phyloP scores from a whole-genome alignment of 2,329 filamentous ascomycete species.

The Penicillium crustosum region DNA sequence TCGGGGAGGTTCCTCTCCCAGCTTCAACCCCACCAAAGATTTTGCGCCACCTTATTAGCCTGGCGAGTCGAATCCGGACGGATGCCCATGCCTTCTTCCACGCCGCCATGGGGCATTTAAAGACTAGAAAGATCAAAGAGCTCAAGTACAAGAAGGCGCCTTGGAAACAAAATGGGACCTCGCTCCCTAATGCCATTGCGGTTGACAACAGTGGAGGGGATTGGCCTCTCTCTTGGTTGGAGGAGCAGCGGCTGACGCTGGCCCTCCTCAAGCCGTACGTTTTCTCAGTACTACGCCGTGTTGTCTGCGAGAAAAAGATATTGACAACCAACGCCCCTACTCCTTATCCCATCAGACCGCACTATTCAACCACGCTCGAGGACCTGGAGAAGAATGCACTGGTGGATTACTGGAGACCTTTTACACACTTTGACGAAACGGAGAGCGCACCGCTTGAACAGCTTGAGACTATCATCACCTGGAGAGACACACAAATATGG shows the following conservation, averaged over 20 bases:
- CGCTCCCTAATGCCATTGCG: background rate
- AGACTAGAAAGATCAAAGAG: background rate
- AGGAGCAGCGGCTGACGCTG: background rate
- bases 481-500: fast-evolving
- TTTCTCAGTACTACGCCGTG: background rate
- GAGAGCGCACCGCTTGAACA: background rate
- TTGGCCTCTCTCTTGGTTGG: background rate
- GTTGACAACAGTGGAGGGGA: background rate
- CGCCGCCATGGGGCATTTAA: background rate
- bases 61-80: background rate
- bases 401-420: background rate
- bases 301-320: background rate
- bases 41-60: background rate
- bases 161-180: background rate
- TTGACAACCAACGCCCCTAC: background rate
- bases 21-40: background rate
- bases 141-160: background rate
- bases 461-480: background rate
- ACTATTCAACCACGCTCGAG: background rate
- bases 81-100: slow-evolving; percentile 1
- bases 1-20: background rate
- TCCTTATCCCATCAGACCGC: fast-evolving
- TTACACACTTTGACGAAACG: fast-evolving
- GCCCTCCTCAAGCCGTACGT: background rate
- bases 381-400: background rate